A percentile compares a stretch with the other conserved stretches of the same genome.
These are phyloP conservation scores for Kokia cookei DNA, from an alignment of 441 rosid genomes.

Conservation along the genomic window DNA sequence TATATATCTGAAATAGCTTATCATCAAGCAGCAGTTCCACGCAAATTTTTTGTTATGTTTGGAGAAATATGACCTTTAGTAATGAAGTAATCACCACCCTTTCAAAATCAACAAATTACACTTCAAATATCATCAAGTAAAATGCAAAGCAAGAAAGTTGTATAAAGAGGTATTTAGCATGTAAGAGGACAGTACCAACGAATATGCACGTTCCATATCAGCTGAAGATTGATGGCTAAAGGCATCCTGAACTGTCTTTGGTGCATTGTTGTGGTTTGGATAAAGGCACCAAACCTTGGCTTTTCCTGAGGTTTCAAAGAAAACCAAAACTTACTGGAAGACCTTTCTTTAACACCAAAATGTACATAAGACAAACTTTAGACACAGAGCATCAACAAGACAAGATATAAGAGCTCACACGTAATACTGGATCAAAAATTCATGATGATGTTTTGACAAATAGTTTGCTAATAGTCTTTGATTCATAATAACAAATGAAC, in stretches of 20 bases:
- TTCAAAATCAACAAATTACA: neutral
- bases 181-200: constrained; percentile 22
- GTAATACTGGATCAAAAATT: neutral
- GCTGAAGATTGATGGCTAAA: constrained; percentile 29
- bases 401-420: neutral
- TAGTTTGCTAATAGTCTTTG: neutral
- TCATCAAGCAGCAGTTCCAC: neutral
- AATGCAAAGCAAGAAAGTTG: too few relatives aligned
- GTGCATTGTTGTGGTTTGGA: constrained; percentile 59
- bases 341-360: neutral
- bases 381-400: neutral
- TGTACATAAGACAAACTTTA: too few relatives aligned
- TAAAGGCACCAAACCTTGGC: constrained; percentile 77
- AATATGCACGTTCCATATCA: constrained; percentile 8
- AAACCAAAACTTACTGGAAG: neutral
- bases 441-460: neutral
- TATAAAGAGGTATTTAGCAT: constrained; percentile 1
- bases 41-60: neutral
- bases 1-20: neutral
- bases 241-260: constrained; percentile 48
- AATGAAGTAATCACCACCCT: neutral
- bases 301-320: constrained; percentile 46
- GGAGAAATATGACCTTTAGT: neutral
- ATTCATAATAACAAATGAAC: neutral
- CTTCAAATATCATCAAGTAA: neutral